Evolutionary conservation across 1,139 yeast genomes (phyloP), one percentile per base, ranked within the genome.

Genomic region (Taphrina communis): DNA sequence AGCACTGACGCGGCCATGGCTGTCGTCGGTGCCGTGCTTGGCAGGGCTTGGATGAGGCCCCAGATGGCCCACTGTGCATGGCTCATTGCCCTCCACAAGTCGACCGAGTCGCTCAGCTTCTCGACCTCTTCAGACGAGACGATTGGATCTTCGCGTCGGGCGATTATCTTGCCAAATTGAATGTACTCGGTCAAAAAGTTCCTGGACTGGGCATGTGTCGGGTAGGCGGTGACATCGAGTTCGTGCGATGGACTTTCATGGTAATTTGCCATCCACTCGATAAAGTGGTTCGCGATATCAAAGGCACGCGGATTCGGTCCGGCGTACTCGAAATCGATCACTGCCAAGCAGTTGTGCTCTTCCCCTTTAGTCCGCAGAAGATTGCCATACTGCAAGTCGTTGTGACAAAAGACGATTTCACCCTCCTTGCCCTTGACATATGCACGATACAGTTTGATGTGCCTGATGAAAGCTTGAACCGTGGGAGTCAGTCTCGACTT

Each of bases 261-360:
- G 77, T 93, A 94, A 79, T 94, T 91, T 53, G 91, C 85, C 98
- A 93, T 94, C 99, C 99, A 94, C 79, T 94, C 99, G 73, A 90
- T 85, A 69, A 86, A 83, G 79, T 94, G 98, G 77, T 94, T 93
- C 21, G 92, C 93, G 69, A 94, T 85, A 77, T 94, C 99, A 76
- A 82, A 90, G 0, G 96, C 97, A 0, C 97, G 92, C 68, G 88
- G 83, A 76, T 93, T 94, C n/a, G 97, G 88, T 1, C 97, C 97
- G 0, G 97, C 88, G 77, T 93, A 94, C 79, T 94, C 99, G 77
- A 94, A 94, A 78, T 94, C 99, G 75, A 94, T 94, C 21, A 94
- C 99, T 17, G 90, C 97, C 73, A 94, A 82, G 75, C 86, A 88
- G 41, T 86, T 82, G 80, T 94, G 97, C 75, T 85, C 87, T 69